Evolutionary conservation across 169 alveolate genomes (phyloP), one percentile per base, ranked within the genome.

Genomic region (Babesia ovis): DNA sequence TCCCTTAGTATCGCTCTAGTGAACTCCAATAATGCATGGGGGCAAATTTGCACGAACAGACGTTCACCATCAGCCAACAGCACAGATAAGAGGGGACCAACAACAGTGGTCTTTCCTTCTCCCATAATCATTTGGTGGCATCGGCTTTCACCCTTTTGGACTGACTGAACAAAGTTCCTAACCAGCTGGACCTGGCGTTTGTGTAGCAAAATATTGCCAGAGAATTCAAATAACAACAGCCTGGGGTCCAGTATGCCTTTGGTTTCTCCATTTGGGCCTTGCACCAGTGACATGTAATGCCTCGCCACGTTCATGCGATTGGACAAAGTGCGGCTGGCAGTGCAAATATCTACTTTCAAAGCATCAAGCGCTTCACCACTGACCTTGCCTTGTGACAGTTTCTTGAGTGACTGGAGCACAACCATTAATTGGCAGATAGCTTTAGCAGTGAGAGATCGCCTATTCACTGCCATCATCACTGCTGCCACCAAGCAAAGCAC

Each of bases 71-170:
- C 92, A 6, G 94, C 95, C 48, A 93, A 69, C 42, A 93, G 68
- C 84, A 95, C 79, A 18, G 95, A 90, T 64, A 95, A 80, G 41
- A 89, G 76, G 22, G 93, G 93, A 0, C 91, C 85, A 29, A 89
- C 89, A 25, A 95, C 97, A 0, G 97, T 95, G 29, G 98, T 95
- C 89, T 95, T 95, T 16, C 98, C 98, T 6, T 95, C 95, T 41
- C 98, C 98, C 98, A 95, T 95, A 39, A 95, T 92, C 95, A 93
- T 92, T 84, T 95, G 98, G 82, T 95, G 96, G 67, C 97, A 92
- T 61, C 92, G 83, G 69, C 95, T 90, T 53, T 62, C 72, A 37
- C 92, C 94, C n/a, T 54, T 79, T 56, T 66, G 72, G 53, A 87
- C 89, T 55, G 82, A 58, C 25, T 86, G 72, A 59, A 91, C 90